Base-by-base conservation (phyloP, 495 filamentous ascomycete genomes). In the Lepraria neglecta region DNA sequence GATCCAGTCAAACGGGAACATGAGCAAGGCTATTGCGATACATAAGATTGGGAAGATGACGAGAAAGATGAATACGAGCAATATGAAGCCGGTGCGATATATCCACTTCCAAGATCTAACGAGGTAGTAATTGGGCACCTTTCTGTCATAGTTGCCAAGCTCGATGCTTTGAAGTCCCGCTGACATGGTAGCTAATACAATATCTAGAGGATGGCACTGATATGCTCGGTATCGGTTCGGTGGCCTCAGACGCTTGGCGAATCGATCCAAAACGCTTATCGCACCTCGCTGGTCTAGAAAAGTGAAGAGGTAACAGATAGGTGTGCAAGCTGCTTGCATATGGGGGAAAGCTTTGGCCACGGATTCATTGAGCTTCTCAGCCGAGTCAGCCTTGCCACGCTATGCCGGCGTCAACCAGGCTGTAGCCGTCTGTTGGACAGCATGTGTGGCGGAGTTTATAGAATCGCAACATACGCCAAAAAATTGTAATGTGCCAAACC, bases 81-180 rank as follows among this genome's bases (percentile, higher is more conserved):
- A 19, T 14, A 54, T 24, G 51, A 54, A 54, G 14, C 51, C 51
- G 31, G 31, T 54, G 3, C 31, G 51, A 38, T 54, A 38, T 19
- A 54, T 54, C 51, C 51, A 54, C 30, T 54, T 54, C 51, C 51
- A 54, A 6, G 51, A 54, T n/a, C 51, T 12, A 54, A 38, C 51
- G n/a, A 54, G 51, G 30, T 54, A 54, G 31, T 54, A 54, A 54
- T 54, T 54, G 9, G 51, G 51, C 1, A 54, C 31, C 7, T 54
- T 54, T 19, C 51, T 54, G 6, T 54, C 21, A 24, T 54, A 54
- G 21, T 9, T 54, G 9, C 17, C 51, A 21, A 54, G 51, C n/a
- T 28, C 51, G 17, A 28, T 54, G 14, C 4, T 10, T 54, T 33
- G 51, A 54, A 12, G 17, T 2, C 30, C n/a, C 9, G 17, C 51